Base-by-base conservation (phyloP, 805 yeast genomes). In the Brettanomyces naardenensis region DNA sequence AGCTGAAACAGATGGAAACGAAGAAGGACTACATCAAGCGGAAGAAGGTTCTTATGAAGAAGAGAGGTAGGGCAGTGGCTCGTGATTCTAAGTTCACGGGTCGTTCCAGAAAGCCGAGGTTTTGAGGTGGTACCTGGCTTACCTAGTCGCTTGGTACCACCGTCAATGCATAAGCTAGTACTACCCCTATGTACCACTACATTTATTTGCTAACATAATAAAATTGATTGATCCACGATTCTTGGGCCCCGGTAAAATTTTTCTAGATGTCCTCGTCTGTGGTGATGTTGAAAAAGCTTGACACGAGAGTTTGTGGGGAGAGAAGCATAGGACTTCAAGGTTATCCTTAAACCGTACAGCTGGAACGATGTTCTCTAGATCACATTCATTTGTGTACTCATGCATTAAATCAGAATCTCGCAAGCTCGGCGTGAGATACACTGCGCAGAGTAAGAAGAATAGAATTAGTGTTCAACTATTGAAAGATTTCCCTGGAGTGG, bases 1-100 rank as follows among this genome's bases (percentile, higher is more conserved):
- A 62, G 56, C 53, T 59, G 50, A 78, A 73, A 57, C 68, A 71
- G 41, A 58, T 73, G 44, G 97, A 90, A 63, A 67, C 84, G 3
- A 75, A 71, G 51, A 88, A 86, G 59, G 92, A 79, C 3, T 92
- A 71, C 58, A 87, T 92, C 48, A 68, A 68, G 50, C 76, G 98
- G 59, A 92, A 92, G 83, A 92, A 92, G 68, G 95, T 85, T 39
- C 67, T 89, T 39, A 87, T 83, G 90, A 81, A 80, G 54, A 84
- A 82, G 60, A 76, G 97, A 54, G 98, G 98, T 32, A 83, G 83
- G 57, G 61, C 65, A 29, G 97, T 90, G 5, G 95, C 97, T 3
- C 69, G 69, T 44, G 98, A 92, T 58, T 84, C 95, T 42, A 85
- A 82, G 58, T 90, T 80, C 61, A 85, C 97, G 3, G 97, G 94